These are phyloP conservation scores for Clitopilus passeckerianus DNA, from an alignment of 768 basidiomycete species.

Conservation along the genomic window DNA sequence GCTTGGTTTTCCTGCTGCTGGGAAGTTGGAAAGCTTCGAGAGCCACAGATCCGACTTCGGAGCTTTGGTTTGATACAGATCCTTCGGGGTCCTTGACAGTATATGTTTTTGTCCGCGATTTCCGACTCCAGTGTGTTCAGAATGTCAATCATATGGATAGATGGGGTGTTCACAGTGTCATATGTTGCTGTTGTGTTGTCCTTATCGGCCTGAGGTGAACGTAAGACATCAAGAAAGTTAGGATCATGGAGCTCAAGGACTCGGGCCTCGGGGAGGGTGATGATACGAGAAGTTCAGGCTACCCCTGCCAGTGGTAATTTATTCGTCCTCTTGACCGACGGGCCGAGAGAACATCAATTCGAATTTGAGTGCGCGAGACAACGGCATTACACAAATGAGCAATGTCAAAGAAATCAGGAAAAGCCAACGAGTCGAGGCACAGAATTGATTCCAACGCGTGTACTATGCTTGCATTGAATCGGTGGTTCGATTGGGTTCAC, in stretches of 20 bases:
- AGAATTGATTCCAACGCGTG: no score
- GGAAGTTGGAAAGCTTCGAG: constrained; percentile 57
- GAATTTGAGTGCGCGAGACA: not conserved
- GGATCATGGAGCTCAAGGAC: constrained; percentile 55
- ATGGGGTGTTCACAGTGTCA: constrained; percentile 6
- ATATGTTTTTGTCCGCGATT: constrained; percentile 33
- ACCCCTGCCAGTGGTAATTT: not conserved
- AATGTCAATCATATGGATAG: constrained; percentile 53
- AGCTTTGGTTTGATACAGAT: constrained; percentile 49
- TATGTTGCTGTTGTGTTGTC: not conserved
- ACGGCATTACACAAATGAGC: not conserved
- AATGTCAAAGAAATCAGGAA: no score
- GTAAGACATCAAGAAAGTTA: constrained; percentile 50
- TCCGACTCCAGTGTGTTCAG: constrained; percentile 22
- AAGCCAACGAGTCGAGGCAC: not conserved
- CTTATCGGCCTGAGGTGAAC: constrained; percentile 27
- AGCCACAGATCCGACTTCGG: constrained; percentile 39
- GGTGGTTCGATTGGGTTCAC: no score
- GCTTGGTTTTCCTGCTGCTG: constrained; percentile 14
- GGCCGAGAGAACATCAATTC: not conserved
- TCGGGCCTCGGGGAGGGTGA: constrained; percentile 49
- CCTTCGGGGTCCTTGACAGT: constrained; percentile 51
- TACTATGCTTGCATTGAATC: no score
- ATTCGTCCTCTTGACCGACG: not conserved
- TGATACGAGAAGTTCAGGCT: constrained; percentile 29